A percentile compares a stretch with the other conserved stretches of the same genome.
Conservation (phyloP, 2,329 filamentous ascomycete genomes). For the Beauveria brongniartii region DNA sequence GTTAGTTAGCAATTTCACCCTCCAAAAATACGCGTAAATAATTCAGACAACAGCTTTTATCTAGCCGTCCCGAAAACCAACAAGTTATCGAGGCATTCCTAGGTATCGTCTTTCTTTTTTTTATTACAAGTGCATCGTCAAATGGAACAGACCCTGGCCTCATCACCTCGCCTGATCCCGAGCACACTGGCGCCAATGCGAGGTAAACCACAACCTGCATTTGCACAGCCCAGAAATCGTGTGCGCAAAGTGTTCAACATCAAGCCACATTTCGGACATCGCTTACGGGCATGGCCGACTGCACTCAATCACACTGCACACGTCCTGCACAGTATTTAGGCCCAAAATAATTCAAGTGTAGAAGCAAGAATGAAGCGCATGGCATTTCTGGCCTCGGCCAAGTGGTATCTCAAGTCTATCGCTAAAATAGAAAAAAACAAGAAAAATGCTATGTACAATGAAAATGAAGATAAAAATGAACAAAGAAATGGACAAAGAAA, state of each 20-base stretch:
- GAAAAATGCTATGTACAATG: background rate
- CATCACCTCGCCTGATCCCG: too few species aligned
- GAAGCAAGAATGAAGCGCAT: background rate
- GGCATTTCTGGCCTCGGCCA: background rate
- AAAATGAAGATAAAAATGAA: background rate
- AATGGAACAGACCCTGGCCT: too few species aligned
- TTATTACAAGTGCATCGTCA: too few species aligned
- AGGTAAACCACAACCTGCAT: too few species aligned
- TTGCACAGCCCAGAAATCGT: background rate
- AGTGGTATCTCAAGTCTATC: slow-evolving; percentile 11
- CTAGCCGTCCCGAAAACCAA: too few species aligned
- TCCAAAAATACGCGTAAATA: too few species aligned
- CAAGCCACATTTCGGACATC: background rate
- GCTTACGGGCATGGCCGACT: background rate
- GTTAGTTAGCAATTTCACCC: too few species aligned
- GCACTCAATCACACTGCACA: background rate
- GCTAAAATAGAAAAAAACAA: background rate
- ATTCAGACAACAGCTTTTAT: too few species aligned
- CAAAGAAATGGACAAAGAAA: background rate
- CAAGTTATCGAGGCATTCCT: too few species aligned
- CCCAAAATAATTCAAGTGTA: background rate
- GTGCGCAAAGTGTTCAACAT: background rate
- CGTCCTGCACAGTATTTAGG: background rate
- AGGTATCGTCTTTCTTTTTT: background rate
- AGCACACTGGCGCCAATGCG: too few species aligned